Evolutionary conservation across 2,329 filamentous ascomycete genomes (phyloP).

Genomic region (Pestalotiopsis sp.): DNA sequence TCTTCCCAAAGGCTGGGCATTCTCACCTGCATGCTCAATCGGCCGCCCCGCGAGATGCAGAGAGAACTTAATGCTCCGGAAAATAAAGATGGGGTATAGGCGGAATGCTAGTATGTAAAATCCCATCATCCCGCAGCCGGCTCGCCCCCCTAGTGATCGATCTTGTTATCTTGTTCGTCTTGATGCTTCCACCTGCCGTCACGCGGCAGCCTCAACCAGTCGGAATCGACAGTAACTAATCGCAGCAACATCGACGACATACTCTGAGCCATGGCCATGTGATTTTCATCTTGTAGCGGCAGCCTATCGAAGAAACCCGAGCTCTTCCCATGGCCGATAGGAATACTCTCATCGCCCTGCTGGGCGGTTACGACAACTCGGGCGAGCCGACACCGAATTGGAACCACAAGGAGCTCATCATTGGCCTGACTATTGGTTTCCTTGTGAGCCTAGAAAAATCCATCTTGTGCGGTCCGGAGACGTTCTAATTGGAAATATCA

Average conservation of each 20-base stretch:
- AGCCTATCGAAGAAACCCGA: neutral
- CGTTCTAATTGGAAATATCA: neutral
- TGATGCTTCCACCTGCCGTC: neutral
- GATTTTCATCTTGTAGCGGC: neutral
- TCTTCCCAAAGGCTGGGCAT: constrained; percentile 2
- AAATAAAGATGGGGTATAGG: neutral
- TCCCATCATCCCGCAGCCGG: neutral
- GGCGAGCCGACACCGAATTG: constrained; percentile 21
- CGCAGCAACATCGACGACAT: neutral
- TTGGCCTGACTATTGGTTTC: constrained; percentile 6
- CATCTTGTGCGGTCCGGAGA: neutral
- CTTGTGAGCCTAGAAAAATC: neutral
- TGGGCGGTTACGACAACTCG: constrained; percentile 20
- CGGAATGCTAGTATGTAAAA: neutral
- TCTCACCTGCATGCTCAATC: neutral
- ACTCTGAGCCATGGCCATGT: neutral
- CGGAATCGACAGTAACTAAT: neutral
- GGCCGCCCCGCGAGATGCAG: neutral
- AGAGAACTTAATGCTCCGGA: neutral
- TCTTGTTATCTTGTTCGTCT: neutral
- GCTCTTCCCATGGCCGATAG: neutral
- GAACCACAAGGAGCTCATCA: constrained; percentile 15
- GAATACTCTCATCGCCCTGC: constrained; percentile 13
- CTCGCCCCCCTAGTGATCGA: neutral
- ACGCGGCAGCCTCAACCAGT: neutral